These are phyloP conservation scores for Pythium angustatum DNA, from an alignment of 352 stramenopile genomes.

Conservation along the genomic window DNA sequence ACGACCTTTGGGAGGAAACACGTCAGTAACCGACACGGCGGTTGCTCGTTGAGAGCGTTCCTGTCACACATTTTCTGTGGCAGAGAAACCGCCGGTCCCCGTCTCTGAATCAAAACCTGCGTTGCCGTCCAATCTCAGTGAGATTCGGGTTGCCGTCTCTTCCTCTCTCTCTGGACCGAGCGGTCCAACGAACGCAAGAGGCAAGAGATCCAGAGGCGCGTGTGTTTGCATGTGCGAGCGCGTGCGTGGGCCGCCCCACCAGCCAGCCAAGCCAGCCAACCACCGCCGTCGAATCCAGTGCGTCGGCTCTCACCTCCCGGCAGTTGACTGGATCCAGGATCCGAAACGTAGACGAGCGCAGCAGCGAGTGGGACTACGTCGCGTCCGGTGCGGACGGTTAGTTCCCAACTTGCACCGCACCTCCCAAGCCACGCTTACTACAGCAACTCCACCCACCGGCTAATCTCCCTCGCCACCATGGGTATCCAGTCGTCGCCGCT, in stretches of 20 bases:
- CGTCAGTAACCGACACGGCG: no score
- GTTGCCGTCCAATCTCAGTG: slow-evolving; percentile 27
- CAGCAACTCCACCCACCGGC: not conserved
- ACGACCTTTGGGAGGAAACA: no score
- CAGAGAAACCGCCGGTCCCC: not conserved
- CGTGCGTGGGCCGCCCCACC: not conserved
- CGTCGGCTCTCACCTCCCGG: no score
- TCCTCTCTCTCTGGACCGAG: not conserved
- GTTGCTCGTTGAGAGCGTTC: slow-evolving; percentile 6
- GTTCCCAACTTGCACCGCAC: slow-evolving; percentile 17
- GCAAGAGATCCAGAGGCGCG: slow-evolving; percentile 1
- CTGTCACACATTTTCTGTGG: slow-evolving; percentile 19
- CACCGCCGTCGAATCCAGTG: slow-evolving; percentile 7
- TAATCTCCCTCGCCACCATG: slow-evolving; percentile 33
- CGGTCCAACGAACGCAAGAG: not conserved
- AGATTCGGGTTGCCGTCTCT: slow-evolving; percentile 20
- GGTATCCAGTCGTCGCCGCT: slow-evolving; percentile 37
- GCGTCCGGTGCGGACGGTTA: slow-evolving; percentile 13
- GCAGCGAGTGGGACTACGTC: not conserved
- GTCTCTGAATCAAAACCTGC: slow-evolving; percentile 6
- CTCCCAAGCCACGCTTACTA: slow-evolving; percentile 3
- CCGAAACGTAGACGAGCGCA: slow-evolving; percentile 33
- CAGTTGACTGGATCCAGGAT: slow-evolving; percentile 1
- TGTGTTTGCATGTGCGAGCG: slow-evolving; percentile 11
- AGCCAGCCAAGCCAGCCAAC: slow-evolving; percentile 23